Evolutionary conservation across 2,329 filamentous ascomycete genomes (phyloP), one percentile per base, ranked within the genome.

Genomic region (Botryosphaeria dothidea): DNA sequence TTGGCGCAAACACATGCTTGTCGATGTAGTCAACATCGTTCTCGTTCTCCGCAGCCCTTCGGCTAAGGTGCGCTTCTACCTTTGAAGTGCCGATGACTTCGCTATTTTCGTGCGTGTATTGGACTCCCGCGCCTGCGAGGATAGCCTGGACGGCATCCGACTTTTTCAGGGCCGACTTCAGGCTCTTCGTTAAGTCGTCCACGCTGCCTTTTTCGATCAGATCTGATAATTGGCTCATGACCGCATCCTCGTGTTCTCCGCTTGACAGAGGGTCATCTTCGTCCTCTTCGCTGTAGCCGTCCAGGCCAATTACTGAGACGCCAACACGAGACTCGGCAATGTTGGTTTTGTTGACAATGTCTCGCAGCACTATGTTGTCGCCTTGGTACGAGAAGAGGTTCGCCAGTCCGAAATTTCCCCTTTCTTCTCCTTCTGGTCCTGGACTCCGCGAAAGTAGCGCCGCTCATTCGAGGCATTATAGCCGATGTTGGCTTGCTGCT

Each of bases 301-400:
- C 88, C 19, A 97, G 84, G 62, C 91, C 89, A n/a, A 89, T 84
- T 31, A 97, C 87, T 29, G 87, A 85, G 9, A 98, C 90, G 0
- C 93, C 94, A 0, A 91, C 92, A 73, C 90, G 92, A 46, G 92
- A 92, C 79, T 99, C 95, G 3, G 95, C 95, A 60, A 99, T 89
- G 72, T 99, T 99, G 29, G 95, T 98, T 78, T 97, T 97, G 81
- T 98, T 97, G 71, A 99, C 92, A 70, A 99, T 98, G 64, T 97
- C 92, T n/a, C 92, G 87, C 4, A 98, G 84, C 15, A 97, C 84
- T 13, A 96, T 86, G 66, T 91, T 91, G 69, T 93, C 87, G 54
- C 88, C 86, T 68, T 92, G 88, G 68, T 92, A 97, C 0, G 88
- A 88, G 71, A 99, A 92, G 13, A 99, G 84, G 69, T 99, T 99